Conservation (phyloP, 495 filamentous ascomycete genomes). For the Penicillium flavigenum region DNA sequence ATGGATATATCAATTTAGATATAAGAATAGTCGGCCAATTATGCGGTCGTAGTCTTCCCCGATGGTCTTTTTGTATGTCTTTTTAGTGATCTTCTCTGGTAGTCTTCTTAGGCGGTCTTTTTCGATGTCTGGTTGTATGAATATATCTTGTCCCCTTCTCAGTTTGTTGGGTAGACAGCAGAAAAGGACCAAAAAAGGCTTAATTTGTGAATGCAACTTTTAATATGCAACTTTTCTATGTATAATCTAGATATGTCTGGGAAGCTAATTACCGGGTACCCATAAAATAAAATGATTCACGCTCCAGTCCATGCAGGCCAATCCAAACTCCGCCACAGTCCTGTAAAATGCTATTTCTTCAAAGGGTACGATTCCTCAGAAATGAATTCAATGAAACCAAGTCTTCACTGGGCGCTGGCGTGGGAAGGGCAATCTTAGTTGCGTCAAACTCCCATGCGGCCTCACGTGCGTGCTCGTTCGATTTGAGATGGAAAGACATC, state of each 20-base stretch:
- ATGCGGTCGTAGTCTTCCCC: no score
- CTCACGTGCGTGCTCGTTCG: slow-evolving; percentile 31
- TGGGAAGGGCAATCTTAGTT: slow-evolving; percentile 29
- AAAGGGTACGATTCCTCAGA: slow-evolving; percentile 20
- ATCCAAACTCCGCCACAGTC: slow-evolving; percentile 16
- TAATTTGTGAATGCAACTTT: no score
- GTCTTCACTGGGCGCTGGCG: slow-evolving; percentile 26
- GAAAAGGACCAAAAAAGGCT: no score
- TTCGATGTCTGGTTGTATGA: no score
- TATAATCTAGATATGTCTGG: slow-evolving; percentile 34
- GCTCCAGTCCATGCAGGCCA: slow-evolving; percentile 19
- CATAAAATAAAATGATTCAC: slow-evolving; percentile 1
- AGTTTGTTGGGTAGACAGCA: no score
- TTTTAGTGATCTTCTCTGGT: no score
- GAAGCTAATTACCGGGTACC: slow-evolving; percentile 13
- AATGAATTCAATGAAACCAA: slow-evolving; percentile 26
- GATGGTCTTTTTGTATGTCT: no score
- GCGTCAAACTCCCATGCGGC: slow-evolving; percentile 46
- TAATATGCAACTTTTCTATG: no score
- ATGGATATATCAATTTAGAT: no score
- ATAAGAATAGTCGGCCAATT: no score
- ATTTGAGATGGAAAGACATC: slow-evolving; percentile 33
- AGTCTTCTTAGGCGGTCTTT: no score
- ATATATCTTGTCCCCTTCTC: no score
- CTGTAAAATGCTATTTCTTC: slow-evolving; percentile 1